Conservation (phyloP, 1,139 yeast genomes). For the Magnusiomyces suaveolens region DNA sequence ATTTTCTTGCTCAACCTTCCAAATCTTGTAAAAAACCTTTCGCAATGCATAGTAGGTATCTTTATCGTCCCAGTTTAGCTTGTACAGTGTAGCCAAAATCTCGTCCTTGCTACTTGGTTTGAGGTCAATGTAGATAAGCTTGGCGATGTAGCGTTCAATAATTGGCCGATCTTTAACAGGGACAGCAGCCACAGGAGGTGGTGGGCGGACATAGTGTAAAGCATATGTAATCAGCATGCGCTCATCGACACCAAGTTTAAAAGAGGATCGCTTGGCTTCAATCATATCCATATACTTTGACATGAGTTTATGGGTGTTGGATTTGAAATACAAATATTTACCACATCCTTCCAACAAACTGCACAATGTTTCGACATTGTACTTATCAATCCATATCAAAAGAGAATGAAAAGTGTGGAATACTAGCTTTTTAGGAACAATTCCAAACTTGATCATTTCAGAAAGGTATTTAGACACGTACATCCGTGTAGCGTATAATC, state of each 20-base stretch:
- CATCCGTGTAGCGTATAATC: conserved; percentile 32
- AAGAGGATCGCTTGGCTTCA: conserved; percentile 42
- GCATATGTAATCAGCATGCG: conserved; percentile 55
- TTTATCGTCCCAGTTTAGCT: conserved; percentile 42
- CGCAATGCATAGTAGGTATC: conserved; percentile 37
- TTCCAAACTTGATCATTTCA: conserved; percentile 67
- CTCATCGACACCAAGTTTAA: conserved; percentile 45
- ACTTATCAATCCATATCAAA: conserved; percentile 31
- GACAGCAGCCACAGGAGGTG: conserved; percentile 32
- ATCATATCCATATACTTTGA: conserved; percentile 52
- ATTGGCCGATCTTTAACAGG: conserved; percentile 25
- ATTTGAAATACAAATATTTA: conserved; percentile 50
- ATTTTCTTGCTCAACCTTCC: conserved; percentile 50
- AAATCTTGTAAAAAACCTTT: conserved; percentile 53
- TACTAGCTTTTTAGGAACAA: conserved; percentile 60
- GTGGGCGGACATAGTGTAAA: conserved; percentile 53
- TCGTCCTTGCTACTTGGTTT: conserved; percentile 31
- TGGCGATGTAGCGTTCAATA: conserved; percentile 29
- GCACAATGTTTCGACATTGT: conserved; percentile 52
- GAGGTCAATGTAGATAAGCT: conserved; percentile 40
- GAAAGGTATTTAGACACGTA: conserved; percentile 44
- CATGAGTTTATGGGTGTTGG: conserved; percentile 53
- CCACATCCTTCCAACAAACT: conserved; percentile 66
- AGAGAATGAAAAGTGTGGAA: conserved; percentile 54
- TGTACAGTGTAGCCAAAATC: conserved; percentile 37